Percentiles rank a stretch among this genome's conserved stretches.
These are phyloP conservation scores for Colletotrichum sp. DNA, from an alignment of 2,329 filamentous ascomycete genomes.

Conservation along the genomic window DNA sequence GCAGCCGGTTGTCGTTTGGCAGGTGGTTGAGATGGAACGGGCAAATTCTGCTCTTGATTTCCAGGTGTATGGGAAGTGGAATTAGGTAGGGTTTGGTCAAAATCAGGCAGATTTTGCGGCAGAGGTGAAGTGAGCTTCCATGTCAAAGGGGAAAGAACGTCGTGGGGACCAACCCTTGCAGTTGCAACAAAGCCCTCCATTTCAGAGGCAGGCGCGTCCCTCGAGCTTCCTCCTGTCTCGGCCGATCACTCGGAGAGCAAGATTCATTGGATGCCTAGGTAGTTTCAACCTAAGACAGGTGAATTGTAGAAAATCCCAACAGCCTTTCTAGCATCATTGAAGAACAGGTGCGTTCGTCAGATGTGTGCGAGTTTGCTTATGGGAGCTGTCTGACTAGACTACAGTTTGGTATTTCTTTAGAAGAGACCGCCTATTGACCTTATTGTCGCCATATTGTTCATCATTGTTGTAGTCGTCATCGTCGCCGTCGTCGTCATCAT, in stretches of 20 bases:
- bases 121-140: not conserved
- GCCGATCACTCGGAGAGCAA: not conserved
- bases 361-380: not conserved
- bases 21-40: not conserved
- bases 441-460: not conserved
- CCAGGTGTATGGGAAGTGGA: not conserved
- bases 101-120: not conserved
- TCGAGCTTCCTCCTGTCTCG: not conserved
- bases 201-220: not conserved
- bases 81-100: not conserved
- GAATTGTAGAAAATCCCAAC: not conserved
- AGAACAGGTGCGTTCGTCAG: not conserved
- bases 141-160: not conserved
- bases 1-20: not conserved
- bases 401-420: not conserved
- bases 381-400: not conserved
- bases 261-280: not conserved
- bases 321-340: not conserved
- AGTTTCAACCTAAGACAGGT: not conserved
- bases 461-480: too few species aligned
- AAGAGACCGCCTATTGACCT: not conserved
- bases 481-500: too few species aligned
- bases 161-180: not conserved
- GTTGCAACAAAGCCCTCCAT: not conserved
- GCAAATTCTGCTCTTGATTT: not conserved